Evolutionary conservation across 2,329 filamentous ascomycete species (phyloP), one percentile per base, ranked within the genome.

Genomic region (Fusarium caatingaense): DNA sequence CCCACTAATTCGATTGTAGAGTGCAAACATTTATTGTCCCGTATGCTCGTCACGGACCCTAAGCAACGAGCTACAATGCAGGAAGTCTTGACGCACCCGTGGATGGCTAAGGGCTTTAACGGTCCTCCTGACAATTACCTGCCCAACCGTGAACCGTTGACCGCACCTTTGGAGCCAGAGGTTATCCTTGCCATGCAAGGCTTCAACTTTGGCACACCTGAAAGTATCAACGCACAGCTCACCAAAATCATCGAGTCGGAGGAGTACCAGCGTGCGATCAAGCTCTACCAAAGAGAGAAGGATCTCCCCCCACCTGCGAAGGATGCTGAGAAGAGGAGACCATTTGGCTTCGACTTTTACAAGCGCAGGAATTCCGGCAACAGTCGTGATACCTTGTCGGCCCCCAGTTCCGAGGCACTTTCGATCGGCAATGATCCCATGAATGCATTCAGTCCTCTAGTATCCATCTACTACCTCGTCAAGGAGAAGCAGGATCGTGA

Each of bases 381-480:
- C 56, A 98, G 96, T 79, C 89, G 93, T 71, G 96, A 98, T 77
- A 97, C 94, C 5, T 83, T 99, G 68, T 89, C 87, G 8, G 91
- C 90, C 2, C 91, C 93, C n/a, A 98, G 95, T 54, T 88, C 90
- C 2, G 96, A 99, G 78, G 92, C 92, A 6, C 85, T 98, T 20
- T 90, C 93, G 70, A 83, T 95, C 34, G 94, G 94, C 13, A 88
- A 88, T 60, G 96, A 99, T 76, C 94, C 96, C 1, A 83, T 97
- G 61, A 98, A 98, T 78, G 96, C 96, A 6, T 99, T 93, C 78
- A 95, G 92, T 74, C 96, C 96, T 10, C 84, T 98, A 16, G 85
- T 98, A 10, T 98, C 96, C 2, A 91, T 99, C 16, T 99, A 99
- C 80, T 97, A 97, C 76, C 87, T 99, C 5, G 96, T 97, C n/a